These are phyloP conservation scores for Oxytropis ochrocephala DNA, from an alignment of 306 rosid species.

Conservation along the genomic window DNA sequence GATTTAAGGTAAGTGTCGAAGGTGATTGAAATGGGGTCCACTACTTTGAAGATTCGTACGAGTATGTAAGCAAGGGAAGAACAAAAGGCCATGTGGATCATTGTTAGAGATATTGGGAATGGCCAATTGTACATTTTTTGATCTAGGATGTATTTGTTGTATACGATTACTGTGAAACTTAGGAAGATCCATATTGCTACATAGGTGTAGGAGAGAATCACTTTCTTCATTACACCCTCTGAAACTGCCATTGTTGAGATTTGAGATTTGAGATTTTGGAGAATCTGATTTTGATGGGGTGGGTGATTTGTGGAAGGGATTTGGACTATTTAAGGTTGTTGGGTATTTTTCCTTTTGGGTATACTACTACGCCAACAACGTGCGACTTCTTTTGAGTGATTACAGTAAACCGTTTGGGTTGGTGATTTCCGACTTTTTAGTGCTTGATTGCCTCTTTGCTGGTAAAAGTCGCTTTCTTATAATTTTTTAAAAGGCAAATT, in stretches of 20 bases:
- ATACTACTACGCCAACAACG: background rate
- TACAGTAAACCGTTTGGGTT: background rate
- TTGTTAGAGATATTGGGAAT: conserved; percentile 82
- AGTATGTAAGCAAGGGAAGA: conserved; percentile 77
- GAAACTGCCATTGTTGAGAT: conserved; percentile 53
- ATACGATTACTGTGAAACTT: conserved; percentile 86
- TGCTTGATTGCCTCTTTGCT: background rate
- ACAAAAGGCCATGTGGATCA: conserved; percentile 98
- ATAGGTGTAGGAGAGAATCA: conserved; percentile 78
- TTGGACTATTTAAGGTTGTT: conserved; percentile 8
- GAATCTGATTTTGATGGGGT: background rate
- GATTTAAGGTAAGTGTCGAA: conserved; percentile 72
- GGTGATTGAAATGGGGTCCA: conserved; percentile 79
- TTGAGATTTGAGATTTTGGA: background rate
- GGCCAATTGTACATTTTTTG: conserved; percentile 97
- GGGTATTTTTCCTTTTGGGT: background rate
- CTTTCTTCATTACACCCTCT: conserved; percentile 69
- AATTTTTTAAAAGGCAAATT: too few species aligned
- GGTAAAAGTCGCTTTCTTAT: background rate
- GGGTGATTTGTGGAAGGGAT: background rate
- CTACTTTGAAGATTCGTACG: conserved; percentile 70
- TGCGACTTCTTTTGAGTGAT: background rate
- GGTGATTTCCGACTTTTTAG: background rate
- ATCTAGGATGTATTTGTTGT: conserved; percentile 92
- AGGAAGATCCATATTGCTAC: conserved; percentile 89